phyloP scores from a whole-genome alignment of 2,329 filamentous ascomycete species.

The Lecanoromycetidae sp. region DNA sequence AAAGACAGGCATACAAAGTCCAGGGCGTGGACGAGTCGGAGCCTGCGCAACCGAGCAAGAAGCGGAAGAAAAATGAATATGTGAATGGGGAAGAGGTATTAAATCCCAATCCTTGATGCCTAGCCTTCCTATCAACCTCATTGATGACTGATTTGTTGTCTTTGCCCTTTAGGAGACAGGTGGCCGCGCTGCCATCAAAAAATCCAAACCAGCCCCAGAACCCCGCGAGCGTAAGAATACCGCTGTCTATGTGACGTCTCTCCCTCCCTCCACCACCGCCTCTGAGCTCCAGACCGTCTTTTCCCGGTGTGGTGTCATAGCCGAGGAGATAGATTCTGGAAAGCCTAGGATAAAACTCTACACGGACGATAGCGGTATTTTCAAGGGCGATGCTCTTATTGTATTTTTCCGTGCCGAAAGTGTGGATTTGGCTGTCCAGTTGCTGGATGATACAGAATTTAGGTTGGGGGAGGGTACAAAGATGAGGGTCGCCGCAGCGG shows the following conservation, averaged over 20 bases:
- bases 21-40: slow-evolving; percentile 47
- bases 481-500: slow-evolving; percentile 74
- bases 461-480: slow-evolving; percentile 42
- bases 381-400: slow-evolving; percentile 87
- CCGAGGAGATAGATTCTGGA: slow-evolving; percentile 83
- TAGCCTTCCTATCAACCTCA: background rate
- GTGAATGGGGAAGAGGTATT: slow-evolving; percentile 40
- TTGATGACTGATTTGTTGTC: background rate
- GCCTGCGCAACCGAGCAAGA: slow-evolving; percentile 36
- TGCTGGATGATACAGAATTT: slow-evolving; percentile 74
- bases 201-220: slow-evolving; percentile 19
- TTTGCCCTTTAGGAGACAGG: slow-evolving; percentile 15
- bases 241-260: slow-evolving; percentile 79
- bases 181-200: slow-evolving; percentile 20
- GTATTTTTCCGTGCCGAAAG: slow-evolving; percentile 93
- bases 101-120: slow-evolving; percentile 18
- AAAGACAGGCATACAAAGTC: slow-evolving; percentile 49
- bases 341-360: slow-evolving; percentile 90
- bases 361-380: slow-evolving; percentile 62
- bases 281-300: slow-evolving; percentile 77
- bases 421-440: slow-evolving; percentile 71
- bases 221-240: slow-evolving; percentile 53
- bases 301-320: slow-evolving; percentile 80
- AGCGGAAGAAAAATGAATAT: slow-evolving; percentile 42
- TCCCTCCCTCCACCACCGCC: slow-evolving; percentile 66